phyloP scores from a whole-genome alignment of 192 early-diverging fungal species.

The Tieghemiomyces parasiticus region DNA sequence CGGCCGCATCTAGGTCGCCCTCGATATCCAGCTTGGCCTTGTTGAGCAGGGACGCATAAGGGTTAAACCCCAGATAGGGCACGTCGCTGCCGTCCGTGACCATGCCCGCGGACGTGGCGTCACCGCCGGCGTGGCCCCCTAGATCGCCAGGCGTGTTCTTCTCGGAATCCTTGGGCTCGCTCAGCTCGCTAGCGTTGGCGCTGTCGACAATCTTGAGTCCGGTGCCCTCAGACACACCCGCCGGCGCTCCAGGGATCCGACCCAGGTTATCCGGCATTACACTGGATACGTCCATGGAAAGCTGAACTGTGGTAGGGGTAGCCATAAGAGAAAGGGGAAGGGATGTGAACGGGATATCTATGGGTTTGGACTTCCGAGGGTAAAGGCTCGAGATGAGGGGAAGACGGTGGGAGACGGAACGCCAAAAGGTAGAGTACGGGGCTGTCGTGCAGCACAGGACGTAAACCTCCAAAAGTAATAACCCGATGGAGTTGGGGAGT shows the following conservation, averaged over 20 bases:
- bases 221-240: not conserved
- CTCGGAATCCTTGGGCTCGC: constrained; percentile 3
- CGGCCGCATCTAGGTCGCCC: constrained; percentile 52
- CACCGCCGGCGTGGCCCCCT: not conserved
- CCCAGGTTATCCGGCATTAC: not conserved
- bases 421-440: too few species aligned
- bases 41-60: constrained; percentile 50
- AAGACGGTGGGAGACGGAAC: too few species aligned
- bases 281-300: not conserved
- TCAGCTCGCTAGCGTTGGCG: constrained; percentile 2
- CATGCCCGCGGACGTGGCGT: not conserved
- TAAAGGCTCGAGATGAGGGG: too few species aligned
- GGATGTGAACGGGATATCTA: too few species aligned
- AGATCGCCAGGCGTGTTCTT: not conserved
- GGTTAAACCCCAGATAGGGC: constrained; percentile 19
- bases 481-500: too few species aligned
- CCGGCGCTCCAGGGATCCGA: not conserved
- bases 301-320: not conserved
- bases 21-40: constrained; percentile 55
- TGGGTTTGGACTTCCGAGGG: too few species aligned
- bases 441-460: too few species aligned
- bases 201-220: not conserved
- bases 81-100: not conserved
- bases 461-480: too few species aligned
- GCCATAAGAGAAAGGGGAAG: too few species aligned